Percentiles rank a stretch among this genome's conserved stretches.
phyloP scores from a whole-genome alignment of 257 asterid species.

The Nicotiana benthamiana region DNA sequence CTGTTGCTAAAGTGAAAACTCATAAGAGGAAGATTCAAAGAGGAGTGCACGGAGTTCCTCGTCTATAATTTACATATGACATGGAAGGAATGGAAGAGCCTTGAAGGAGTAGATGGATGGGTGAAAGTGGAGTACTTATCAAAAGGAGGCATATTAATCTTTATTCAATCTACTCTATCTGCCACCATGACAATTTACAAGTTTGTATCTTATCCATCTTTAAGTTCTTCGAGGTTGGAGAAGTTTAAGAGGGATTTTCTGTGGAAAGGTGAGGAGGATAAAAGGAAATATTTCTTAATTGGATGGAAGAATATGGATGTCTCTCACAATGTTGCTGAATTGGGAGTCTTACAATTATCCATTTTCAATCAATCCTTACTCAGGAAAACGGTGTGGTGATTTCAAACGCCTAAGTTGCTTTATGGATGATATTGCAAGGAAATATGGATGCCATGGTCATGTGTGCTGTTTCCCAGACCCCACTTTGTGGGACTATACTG shows the following conservation, averaged over 20 bases:
- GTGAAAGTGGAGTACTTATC: not conserved
- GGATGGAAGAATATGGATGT: not conserved
- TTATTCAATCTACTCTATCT: not conserved
- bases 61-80: not conserved
- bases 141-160: not conserved
- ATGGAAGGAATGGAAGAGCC: not conserved
- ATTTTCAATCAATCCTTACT: not conserved
- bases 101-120: not conserved
- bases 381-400: not conserved
- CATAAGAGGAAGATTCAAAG: not conserved
- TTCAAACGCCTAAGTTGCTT: not conserved
- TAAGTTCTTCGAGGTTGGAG: not conserved
- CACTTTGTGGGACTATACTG: too few species aligned
- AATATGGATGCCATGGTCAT: not conserved
- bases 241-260: not conserved
- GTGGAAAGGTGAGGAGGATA: not conserved
- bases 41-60: not conserved
- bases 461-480: too few species aligned
- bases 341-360: not conserved
- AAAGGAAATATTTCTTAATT: not conserved
- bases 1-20: not conserved
- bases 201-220: not conserved
- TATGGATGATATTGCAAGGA: not conserved
- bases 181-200: not conserved
- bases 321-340: not conserved